A percentile compares a stretch with the other conserved stretches of the same genome.
These are phyloP conservation scores for Podosphaera aphanis DNA, from an alignment of 2,329 filamentous ascomycete genomes.

Conservation along the genomic window DNA sequence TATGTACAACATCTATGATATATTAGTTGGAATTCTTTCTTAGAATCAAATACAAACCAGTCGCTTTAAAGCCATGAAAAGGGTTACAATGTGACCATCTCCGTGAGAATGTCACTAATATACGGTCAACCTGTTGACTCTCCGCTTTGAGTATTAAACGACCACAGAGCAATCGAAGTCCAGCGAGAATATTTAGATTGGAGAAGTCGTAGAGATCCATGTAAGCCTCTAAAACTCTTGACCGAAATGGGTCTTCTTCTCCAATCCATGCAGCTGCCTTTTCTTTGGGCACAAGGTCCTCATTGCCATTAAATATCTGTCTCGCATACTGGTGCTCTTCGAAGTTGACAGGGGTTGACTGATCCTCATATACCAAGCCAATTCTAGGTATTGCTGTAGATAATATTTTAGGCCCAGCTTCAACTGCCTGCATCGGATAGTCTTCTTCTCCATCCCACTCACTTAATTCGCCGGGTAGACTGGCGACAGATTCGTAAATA, in stretches of 20 bases:
- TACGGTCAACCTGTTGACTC: slow-evolving; percentile 89
- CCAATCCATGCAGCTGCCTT: slow-evolving; percentile 65
- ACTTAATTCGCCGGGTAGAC: background rate
- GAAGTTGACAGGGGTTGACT: too few species aligned
- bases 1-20: slow-evolving; percentile 65
- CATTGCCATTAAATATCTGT: slow-evolving; percentile 64
- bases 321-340: slow-evolving; percentile 51
- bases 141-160: slow-evolving; percentile 70
- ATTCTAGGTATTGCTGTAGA: background rate
- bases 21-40: slow-evolving; percentile 4
- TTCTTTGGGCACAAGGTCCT: slow-evolving; percentile 56
- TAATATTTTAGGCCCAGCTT: background rate
- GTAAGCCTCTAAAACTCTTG: slow-evolving; percentile 46
- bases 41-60: slow-evolving; percentile 30
- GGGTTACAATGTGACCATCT: slow-evolving; percentile 89
- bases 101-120: slow-evolving; percentile 68
- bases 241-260: slow-evolving; percentile 38
- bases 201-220: slow-evolving; percentile 82
- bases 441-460: background rate
- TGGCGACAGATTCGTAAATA: background rate
- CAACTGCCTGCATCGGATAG: background rate
- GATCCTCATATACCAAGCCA: background rate
- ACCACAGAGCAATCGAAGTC: slow-evolving; percentile 59
- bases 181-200: slow-evolving; percentile 54
- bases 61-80: slow-evolving; percentile 75